phyloP scores from a whole-genome alignment of 2,329 filamentous ascomycete species.

The Teratosphaeriaceae sp. region DNA sequence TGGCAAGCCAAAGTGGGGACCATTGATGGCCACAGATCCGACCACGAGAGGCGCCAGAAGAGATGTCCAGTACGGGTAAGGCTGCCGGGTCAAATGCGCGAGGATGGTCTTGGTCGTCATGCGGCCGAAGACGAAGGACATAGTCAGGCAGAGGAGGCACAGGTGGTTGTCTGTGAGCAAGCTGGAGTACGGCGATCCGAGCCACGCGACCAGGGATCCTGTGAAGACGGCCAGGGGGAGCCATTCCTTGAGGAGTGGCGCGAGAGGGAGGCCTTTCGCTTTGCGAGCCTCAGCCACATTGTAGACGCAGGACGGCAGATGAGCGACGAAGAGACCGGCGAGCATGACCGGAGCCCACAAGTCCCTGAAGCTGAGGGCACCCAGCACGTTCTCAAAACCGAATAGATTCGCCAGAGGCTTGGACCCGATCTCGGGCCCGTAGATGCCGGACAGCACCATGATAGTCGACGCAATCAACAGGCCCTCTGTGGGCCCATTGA shows the following conservation, averaged over 20 bases:
- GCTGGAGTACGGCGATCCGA: conserved; percentile 81
- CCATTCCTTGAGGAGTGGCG: conserved; percentile 89
- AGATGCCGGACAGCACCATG: conserved; percentile 82
- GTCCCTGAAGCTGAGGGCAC: conserved; percentile 70
- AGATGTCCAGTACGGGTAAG: conserved; percentile 94
- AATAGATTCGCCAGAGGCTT: conserved; percentile 65
- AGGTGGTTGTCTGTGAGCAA: conserved; percentile 79
- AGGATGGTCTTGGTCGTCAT: conserved; percentile 99
- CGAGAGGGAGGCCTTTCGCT: conserved; percentile 63
- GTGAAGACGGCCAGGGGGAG: conserved; percentile 82
- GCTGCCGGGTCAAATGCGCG: conserved; percentile 84
- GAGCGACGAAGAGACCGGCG: conserved; percentile 45
- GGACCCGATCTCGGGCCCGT: conserved; percentile 82
- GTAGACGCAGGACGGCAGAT: conserved; percentile 82
- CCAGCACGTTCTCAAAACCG: conserved; percentile 57
- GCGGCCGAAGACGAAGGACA: conserved; percentile 95
- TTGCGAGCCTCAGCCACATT: conserved; percentile 77
- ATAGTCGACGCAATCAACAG: conserved; percentile 79
- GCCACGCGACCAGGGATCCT: conserved; percentile 68
- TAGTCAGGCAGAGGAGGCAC: conserved; percentile 83
- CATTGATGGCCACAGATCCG: conserved; percentile 74
- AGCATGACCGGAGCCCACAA: conserved; percentile 66
- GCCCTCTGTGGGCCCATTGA: conserved; percentile 96
- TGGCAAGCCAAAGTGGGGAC: conserved; percentile 68
- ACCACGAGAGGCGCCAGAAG: conserved; percentile 82